Percentiles rank a stretch among this genome's conserved stretches.
Evolutionary conservation across 176 grass and related monocot species (phyloP).

Genomic region (Paspalum vaginatum): DNA sequence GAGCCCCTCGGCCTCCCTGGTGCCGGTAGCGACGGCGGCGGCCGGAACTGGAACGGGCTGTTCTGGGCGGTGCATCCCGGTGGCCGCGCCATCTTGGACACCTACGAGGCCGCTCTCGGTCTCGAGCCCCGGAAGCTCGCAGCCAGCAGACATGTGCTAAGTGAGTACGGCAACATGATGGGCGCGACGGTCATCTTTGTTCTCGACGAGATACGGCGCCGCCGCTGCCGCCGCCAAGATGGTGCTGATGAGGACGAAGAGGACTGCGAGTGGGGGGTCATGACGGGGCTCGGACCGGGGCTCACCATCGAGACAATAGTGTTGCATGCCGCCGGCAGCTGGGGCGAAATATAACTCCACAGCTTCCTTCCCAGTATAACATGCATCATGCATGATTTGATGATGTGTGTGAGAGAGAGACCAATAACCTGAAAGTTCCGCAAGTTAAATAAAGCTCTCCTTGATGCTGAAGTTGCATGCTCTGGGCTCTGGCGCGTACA

Average conservation of each 20-base stretch:
- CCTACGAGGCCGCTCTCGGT: conserved; percentile 41
- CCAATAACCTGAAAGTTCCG: too few species aligned
- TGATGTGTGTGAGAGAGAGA: too few species aligned
- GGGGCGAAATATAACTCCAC: background rate
- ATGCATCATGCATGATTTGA: too few species aligned
- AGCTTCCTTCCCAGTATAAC: too few species aligned
- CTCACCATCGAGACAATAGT: background rate
- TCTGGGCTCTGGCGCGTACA: too few species aligned
- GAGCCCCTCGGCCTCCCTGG: background rate
- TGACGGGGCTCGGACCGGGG: background rate
- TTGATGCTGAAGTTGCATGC: too few species aligned
- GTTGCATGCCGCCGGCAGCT: background rate
- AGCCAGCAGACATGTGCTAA: conserved; percentile 43
- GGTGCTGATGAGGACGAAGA: background rate
- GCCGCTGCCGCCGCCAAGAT: background rate
- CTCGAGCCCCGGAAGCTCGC: conserved; percentile 50
- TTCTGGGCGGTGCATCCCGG: conserved; percentile 61
- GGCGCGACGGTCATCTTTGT: conserved; percentile 17
- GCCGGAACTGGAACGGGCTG: conserved; percentile 39
- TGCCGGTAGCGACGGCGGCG: background rate
- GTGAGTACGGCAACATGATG: conserved; percentile 55
- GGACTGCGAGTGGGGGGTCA: background rate
- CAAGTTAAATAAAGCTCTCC: too few species aligned
- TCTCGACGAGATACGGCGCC: background rate
- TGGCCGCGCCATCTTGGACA: conserved; percentile 35